Conservation (phyloP, 164 flowering plant genomes). For the Magnolia sinica region DNA sequence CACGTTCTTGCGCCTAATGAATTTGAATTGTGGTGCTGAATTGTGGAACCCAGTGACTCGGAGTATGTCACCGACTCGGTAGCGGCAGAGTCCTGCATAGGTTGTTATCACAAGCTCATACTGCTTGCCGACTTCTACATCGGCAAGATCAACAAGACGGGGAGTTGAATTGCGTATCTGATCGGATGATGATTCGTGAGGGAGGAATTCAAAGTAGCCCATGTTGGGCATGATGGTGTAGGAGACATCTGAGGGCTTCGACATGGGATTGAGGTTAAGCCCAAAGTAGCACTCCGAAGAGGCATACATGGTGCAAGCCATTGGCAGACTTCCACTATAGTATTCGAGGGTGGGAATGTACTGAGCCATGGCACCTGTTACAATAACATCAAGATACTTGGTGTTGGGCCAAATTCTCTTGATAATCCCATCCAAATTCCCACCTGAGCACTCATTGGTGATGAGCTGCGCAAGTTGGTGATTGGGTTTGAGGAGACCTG, state of each 20-base stretch:
- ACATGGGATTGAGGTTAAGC: conserved; percentile 58
- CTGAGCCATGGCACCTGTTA: conserved; percentile 83
- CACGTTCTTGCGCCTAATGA: conserved; percentile 61
- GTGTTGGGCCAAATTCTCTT: conserved; percentile 73
- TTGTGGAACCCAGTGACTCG: conserved; percentile 60
- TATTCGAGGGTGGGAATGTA: conserved; percentile 66
- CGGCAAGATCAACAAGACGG: conserved; percentile 47
- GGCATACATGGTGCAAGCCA: conserved; percentile 72
- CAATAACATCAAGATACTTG: conserved; percentile 69
- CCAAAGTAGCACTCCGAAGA: conserved; percentile 78
- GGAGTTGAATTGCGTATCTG: conserved; percentile 20
- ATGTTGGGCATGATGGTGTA: conserved; percentile 79
- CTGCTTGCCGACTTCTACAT: conserved; percentile 58
- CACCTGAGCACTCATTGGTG: conserved; percentile 37
- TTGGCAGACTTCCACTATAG: conserved; percentile 58
- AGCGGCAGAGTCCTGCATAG: conserved; percentile 58
- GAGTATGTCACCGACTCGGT: conserved; percentile 69
- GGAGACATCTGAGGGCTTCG: conserved; percentile 54
- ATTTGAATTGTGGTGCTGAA: conserved; percentile 60
- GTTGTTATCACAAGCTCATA: conserved; percentile 69
- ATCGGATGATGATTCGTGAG: conserved; percentile 24
- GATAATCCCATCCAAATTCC: conserved; percentile 59
- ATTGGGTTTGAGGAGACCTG: conserved; percentile 31
- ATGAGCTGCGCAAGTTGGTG: conserved; percentile 49
- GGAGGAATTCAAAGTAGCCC: conserved; percentile 76